A percentile compares a stretch with the other conserved stretches of the same genome.
Conservation (phyloP, 108 stramenopile genomes). For the Pseudonitzschia multiseries region DNA sequence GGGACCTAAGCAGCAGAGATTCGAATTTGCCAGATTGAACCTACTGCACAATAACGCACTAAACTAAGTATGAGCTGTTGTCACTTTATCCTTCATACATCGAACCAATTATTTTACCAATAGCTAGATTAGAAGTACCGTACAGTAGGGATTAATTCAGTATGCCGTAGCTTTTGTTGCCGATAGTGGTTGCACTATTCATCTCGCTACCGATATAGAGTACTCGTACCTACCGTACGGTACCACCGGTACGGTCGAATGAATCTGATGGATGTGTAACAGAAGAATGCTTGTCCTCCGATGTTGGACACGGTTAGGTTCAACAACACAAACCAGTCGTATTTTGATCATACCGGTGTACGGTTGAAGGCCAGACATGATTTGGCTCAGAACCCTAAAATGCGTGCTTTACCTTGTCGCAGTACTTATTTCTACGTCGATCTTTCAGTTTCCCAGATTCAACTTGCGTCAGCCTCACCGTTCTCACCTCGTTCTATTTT, state of each 20-base stretch:
- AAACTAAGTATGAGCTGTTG: not conserved
- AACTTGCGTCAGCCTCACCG: slow-evolving; percentile 12
- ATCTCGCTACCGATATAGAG: too few relatives aligned
- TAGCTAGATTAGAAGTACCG: too few relatives aligned
- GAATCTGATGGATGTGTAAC: too few relatives aligned
- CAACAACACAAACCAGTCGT: slow-evolving; percentile 1
- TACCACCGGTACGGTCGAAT: too few relatives aligned
- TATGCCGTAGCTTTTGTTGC: too few relatives aligned
- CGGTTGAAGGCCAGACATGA: not conserved
- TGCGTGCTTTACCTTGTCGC: not conserved
- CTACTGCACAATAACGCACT: slow-evolving; percentile 22
- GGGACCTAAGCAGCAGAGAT: slow-evolving; percentile 36
- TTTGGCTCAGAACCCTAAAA: slow-evolving; percentile 9
- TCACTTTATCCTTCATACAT: not conserved
- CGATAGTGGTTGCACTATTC: too few relatives aligned
- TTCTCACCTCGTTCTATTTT: slow-evolving; percentile 1
- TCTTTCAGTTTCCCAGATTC: not conserved
- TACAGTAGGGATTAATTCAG: too few relatives aligned
- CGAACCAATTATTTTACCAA: too few relatives aligned
- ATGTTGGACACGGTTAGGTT: not conserved
- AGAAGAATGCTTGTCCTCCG: not conserved
- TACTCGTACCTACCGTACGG: too few relatives aligned
- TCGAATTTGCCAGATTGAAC: slow-evolving; percentile 33
- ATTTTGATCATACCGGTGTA: not conserved
- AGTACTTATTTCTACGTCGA: slow-evolving; percentile 13